Base-by-base conservation (phyloP, 345 rosid genomes). In the Dipteronia sinensis region DNA sequence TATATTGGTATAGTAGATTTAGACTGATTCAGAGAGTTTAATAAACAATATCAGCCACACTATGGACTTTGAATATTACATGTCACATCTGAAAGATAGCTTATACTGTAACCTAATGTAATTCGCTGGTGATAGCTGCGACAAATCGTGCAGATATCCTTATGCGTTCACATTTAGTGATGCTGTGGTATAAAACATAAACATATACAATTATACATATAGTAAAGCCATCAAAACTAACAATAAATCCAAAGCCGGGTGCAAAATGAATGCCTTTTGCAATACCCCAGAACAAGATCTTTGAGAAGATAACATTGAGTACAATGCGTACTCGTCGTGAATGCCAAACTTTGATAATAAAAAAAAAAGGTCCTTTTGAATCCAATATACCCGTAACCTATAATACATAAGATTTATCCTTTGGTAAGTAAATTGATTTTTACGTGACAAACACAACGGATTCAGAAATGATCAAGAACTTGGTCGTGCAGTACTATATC, bases 321-420 rank as follows among this genome's bases (percentile, higher is more conserved):
- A 92, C 82, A 55, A 83, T 82, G 17, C 93, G 93, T n/a, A 85
- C 86, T 74, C 90, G 86, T 76, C 58, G 79, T 4, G 92, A 27
- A 27, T 27, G 27, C 27, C 27, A 27, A 27, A 27, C 27, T 27
- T 27, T 27, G 27, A 27, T 27, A 27, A n/a, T n/a, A n/a, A n/a
- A n/a, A n/a, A n/a, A n/a, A 27, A 27, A 27, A 27, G 1, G 1
- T 27, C 1, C 81, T 90, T 91, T 69, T 85, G 78, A 49, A 90
- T 90, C 98, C 98, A 92, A 55, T 86, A 69, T 67, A 85, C 78
- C 98, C 92, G 89, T n/a, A n/a, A n/a, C n/a, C n/a, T n/a, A n/a
- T 68, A 75, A 76, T n/a, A 71, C 10, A 61, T 40, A 11, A 16
- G 38, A 71, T 46, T 8, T 65, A 63, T 62, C 27, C 0, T 27